Conservation (phyloP, 106 monocot genomes). For the Platanthera guangdongensis region DNA sequence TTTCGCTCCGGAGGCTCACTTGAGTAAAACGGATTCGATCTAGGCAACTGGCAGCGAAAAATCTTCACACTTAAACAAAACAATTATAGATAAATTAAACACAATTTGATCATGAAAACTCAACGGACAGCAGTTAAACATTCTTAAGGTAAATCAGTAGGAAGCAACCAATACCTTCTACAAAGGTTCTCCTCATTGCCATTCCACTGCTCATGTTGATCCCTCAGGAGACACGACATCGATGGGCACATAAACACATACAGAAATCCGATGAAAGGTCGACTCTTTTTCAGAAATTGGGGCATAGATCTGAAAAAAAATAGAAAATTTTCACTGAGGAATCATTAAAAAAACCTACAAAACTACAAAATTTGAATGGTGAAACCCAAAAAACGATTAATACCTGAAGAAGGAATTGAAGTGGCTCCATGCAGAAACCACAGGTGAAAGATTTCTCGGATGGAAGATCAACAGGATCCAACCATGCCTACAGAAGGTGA, state of each 20-base stretch:
- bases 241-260: constrained; percentile 90
- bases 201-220: constrained; percentile 95
- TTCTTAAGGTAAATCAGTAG: neutral
- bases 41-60: constrained; percentile 80
- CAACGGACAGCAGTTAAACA: neutral
- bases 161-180: constrained; percentile 49
- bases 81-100: neutral
- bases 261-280: constrained; percentile 68
- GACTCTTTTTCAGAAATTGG: constrained; percentile 53
- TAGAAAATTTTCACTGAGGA: neutral
- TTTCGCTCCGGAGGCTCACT: constrained; percentile 49
- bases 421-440: constrained; percentile 71
- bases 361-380: neutral
- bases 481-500: constrained; percentile 53
- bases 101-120: neutral
- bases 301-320: constrained; percentile 61
- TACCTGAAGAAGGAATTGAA: constrained; percentile 90
- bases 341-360: neutral
- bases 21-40: constrained; percentile 66
- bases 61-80: constrained; percentile 69
- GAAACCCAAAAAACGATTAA: neutral
- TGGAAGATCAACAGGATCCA: constrained; percentile 70
- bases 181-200: constrained; percentile 21
- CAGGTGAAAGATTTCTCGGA: constrained; percentile 38
- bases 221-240: constrained; percentile 72